Evolutionary conservation across 371 early-diverging fungal genomes (phyloP).

Genomic region (Saksenaea oblongispora): DNA sequence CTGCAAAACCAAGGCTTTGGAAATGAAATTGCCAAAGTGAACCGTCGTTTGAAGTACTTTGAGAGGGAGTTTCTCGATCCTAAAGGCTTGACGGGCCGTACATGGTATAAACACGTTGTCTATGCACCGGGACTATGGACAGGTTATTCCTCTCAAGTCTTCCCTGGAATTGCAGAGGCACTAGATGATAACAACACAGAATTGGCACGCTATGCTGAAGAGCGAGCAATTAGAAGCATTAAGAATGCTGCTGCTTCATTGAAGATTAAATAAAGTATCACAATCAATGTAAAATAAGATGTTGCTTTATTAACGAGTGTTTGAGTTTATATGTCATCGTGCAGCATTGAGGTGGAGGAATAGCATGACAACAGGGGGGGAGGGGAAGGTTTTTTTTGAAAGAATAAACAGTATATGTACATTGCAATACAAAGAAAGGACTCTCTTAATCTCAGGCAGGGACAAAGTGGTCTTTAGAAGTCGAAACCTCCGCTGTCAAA

Average conservation of each 20-base stretch:
- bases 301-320: too few relatives aligned
- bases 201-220: slow-evolving; percentile 26
- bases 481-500: slow-evolving; percentile 28
- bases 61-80: slow-evolving; percentile 59
- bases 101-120: slow-evolving; percentile 66
- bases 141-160: slow-evolving; percentile 51
- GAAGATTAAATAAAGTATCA: not conserved
- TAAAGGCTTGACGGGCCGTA: slow-evolving; percentile 55
- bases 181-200: slow-evolving; percentile 32
- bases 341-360: too few relatives aligned
- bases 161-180: slow-evolving; percentile 57
- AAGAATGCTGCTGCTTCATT: not conserved
- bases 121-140: slow-evolving; percentile 59
- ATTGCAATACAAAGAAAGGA: not conserved
- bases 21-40: slow-evolving; percentile 20
- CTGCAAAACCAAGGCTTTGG: slow-evolving; percentile 1
- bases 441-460: not conserved
- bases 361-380: too few relatives aligned
- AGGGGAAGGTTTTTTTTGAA: too few relatives aligned
- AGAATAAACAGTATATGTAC: not conserved
- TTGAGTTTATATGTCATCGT: too few relatives aligned
- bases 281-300: not conserved
- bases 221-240: slow-evolving; percentile 21
- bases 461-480: slow-evolving; percentile 8
- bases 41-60: slow-evolving; percentile 44